Evolutionary conservation across 768 basidiomycete species (phyloP), one percentile per base, ranked within the genome.

Genomic region (Asterophora lycoperdoides): DNA sequence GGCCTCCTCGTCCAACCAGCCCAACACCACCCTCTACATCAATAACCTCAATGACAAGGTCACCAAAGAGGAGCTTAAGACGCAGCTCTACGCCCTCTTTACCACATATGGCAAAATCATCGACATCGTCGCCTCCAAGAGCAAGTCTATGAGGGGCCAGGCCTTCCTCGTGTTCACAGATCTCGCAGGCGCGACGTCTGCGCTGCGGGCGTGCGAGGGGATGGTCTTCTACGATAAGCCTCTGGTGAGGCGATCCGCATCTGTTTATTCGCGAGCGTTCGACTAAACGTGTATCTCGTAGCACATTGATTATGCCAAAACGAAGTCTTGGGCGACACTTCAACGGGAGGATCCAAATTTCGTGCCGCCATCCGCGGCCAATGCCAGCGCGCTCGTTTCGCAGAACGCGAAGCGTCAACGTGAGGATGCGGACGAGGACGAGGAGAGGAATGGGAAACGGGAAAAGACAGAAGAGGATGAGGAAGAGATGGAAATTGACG

Each of bases 151-250:
- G 84, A 80, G 86, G 55, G 94, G 93, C 17, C 93, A 96, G 68
- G 95, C 95, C 1, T 98, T 96, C 69, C 84, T 97, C 61, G 93
- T 95, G 59, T 98, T 96, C 70, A 79, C 81, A 43, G 95, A 98
- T 70, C 83, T 95, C 42, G 81, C 89, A 8, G 82, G 84, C 46
- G 91, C 93, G 49, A 97, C 95, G 5, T 81, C 91, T 46, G 95
- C 95, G 30, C 79, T 97, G 82, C 79, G 95, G 41, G 91, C 87
- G 39, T 87, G 93, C 63, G 88, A 92, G 60, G 95, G 95, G 46
- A 89, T 95, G 81, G 54, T 81, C 20, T 95, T 95, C 68, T 96
- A 95, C 63, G 88, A 92, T 61, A 93, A 92, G 62, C 88, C 89
- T 20, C 77, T 95, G 70, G 93, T 93, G 66, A 71, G 85, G 74